phyloP scores from a whole-genome alignment of 306 rosid species.

The Sicyos edulis region DNA sequence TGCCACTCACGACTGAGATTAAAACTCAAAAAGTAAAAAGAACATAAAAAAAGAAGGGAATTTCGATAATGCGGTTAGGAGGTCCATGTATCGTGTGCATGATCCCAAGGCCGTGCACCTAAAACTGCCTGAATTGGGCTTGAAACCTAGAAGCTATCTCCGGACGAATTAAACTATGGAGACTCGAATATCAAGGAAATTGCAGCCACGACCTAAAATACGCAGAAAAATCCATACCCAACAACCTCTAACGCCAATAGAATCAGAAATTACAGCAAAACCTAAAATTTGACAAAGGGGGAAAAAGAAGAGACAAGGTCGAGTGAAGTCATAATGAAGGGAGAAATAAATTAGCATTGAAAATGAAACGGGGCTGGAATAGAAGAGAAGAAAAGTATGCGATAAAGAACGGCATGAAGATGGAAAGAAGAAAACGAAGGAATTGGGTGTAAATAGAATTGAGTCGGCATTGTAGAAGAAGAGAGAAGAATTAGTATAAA shows the following conservation, averaged over 20 bases:
- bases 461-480: neutral
- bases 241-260: neutral
- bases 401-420: neutral
- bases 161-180: neutral
- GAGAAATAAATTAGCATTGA: too few species aligned
- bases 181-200: conserved; percentile 7
- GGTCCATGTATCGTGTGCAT: too few species aligned
- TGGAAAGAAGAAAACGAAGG: neutral
- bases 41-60: neutral
- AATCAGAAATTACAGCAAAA: neutral
- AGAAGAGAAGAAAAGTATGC: too few species aligned
- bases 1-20: neutral
- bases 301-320: neutral
- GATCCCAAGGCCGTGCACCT: too few species aligned
- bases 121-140: neutral
- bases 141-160: conserved; percentile 6
- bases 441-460: neutral
- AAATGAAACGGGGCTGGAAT: too few species aligned
- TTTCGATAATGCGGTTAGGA: conserved; percentile 1
- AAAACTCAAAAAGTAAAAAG: neutral
- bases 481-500: neutral
- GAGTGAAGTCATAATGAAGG: too few species aligned
- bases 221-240: conserved; percentile 10
- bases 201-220: conserved; percentile 9
- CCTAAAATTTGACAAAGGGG: neutral